Conservation (phyloP, 176 grass and related monocot species). For the Olyra latifolia region DNA sequence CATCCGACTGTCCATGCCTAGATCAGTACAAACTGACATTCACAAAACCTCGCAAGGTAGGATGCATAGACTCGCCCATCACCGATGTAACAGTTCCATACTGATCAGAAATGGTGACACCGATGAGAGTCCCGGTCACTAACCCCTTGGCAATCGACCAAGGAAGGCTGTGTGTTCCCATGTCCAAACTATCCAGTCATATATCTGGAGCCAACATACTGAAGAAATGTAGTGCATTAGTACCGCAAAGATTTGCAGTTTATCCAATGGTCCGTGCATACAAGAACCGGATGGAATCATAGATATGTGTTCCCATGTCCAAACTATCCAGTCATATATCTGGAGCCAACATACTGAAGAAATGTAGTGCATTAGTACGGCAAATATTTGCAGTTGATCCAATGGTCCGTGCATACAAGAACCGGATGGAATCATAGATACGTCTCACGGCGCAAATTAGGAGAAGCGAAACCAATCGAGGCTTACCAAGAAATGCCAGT, state of each 20-base stretch:
- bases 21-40: constrained; percentile 31
- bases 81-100: constrained; percentile 35
- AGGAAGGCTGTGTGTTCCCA: constrained; percentile 38
- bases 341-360: too few species aligned
- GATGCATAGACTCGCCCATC: constrained; percentile 75
- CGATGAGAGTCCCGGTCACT: constrained; percentile 28
- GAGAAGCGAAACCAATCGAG: background rate
- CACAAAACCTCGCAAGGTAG: constrained; percentile 51
- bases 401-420: background rate
- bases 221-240: background rate
- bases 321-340: too few species aligned
- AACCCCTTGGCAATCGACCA: constrained; percentile 51
- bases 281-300: background rate
- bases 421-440: background rate
- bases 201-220: too few species aligned
- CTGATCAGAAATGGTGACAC: constrained; percentile 61
- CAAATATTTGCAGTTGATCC: background rate
- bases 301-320: too few species aligned
- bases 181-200: constrained; percentile 26
- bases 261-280: background rate
- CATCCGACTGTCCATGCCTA: background rate
- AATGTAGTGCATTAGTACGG: background rate
- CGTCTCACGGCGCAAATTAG: background rate
- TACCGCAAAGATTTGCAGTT: background rate
- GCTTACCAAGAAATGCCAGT: constrained; percentile 9